Conservation (phyloP, 805 yeast species). For the Millerozyma acaciae region DNA sequence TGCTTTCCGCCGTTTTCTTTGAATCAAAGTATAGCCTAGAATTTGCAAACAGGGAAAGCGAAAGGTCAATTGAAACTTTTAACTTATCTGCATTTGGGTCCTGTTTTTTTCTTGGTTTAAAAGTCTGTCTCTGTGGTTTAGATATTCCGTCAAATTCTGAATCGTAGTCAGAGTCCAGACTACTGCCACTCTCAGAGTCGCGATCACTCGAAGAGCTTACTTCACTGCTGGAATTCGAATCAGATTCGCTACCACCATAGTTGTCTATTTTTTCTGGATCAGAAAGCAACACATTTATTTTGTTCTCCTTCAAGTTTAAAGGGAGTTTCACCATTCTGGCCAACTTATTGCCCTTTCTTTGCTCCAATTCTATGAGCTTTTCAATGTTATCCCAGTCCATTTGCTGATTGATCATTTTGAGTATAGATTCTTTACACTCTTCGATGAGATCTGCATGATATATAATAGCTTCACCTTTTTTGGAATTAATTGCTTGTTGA, state of each 20-base stretch:
- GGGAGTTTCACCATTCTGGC: slow-evolving; percentile 66
- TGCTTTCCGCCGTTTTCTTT: slow-evolving; percentile 69
- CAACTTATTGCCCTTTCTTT: slow-evolving; percentile 56
- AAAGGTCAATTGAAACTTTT: slow-evolving; percentile 56
- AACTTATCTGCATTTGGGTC: slow-evolving; percentile 4
- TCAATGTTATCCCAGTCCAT: slow-evolving; percentile 95
- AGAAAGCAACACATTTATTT: slow-evolving; percentile 55
- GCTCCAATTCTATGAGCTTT: slow-evolving; percentile 65
- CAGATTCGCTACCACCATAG: slow-evolving; percentile 6
- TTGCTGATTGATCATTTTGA: slow-evolving; percentile 65
- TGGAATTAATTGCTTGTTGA: slow-evolving; percentile 59
- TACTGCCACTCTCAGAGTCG: slow-evolving; percentile 31
- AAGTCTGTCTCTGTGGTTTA: slow-evolving; percentile 10
- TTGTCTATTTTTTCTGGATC: slow-evolving; percentile 38
- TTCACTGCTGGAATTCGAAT: slow-evolving; percentile 10
- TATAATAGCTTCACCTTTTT: slow-evolving; percentile 72
- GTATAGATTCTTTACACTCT: slow-evolving; percentile 65
- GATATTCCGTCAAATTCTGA: slow-evolving; percentile 15
- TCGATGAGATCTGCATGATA: slow-evolving; percentile 67
- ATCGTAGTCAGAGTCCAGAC: slow-evolving; percentile 35
- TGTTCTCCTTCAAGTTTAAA: slow-evolving; percentile 64
- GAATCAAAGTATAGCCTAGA: slow-evolving; percentile 77
- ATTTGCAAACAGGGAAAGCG: slow-evolving; percentile 80
- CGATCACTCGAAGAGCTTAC: slow-evolving; percentile 8
- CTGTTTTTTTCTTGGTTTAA: slow-evolving; percentile 9